These are phyloP conservation scores for Podospora anserina DNA, from an alignment of 495 filamentous ascomycete genomes.

Conservation along the genomic window DNA sequence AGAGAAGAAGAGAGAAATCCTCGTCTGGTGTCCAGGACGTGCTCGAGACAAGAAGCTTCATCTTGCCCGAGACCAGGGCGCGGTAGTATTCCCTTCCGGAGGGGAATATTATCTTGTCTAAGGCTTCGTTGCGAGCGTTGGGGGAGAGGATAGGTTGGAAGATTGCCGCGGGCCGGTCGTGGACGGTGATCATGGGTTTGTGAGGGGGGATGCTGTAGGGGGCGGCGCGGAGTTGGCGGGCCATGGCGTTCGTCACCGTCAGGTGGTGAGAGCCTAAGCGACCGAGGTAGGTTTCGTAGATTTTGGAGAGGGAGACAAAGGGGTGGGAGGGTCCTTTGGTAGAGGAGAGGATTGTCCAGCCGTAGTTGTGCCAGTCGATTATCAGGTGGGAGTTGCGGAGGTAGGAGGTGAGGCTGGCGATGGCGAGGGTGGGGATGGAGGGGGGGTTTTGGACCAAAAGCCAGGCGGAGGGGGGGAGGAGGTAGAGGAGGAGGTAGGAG, in stretches of 20 bases:
- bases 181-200: conserved; percentile 63
- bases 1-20: conserved; percentile 87
- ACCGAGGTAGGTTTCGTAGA: conserved; percentile 72
- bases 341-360: conserved; percentile 83
- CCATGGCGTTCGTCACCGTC: conserved; percentile 88
- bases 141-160: conserved; percentile 64
- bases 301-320: conserved; percentile 67
- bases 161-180: conserved; percentile 81
- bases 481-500: conserved; percentile 67
- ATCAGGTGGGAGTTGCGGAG: conserved; percentile 77
- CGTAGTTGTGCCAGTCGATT: conserved; percentile 99
- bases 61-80: conserved; percentile 53
- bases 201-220: conserved; percentile 57
- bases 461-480: conserved; percentile 68
- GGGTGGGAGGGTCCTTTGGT: conserved; percentile 67
- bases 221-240: conserved; percentile 57
- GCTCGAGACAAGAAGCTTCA: conserved; percentile 74
- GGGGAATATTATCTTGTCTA: conserved; percentile 50
- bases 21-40: conserved; percentile 98
- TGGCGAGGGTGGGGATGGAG: conserved; percentile 81
- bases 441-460: conserved; percentile 93
- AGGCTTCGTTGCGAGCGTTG: conserved; percentile 40
- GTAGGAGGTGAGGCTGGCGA: conserved; percentile 69
- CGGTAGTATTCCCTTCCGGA: conserved; percentile 52
- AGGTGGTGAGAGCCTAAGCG: conserved; percentile 70